Percentiles rank a stretch among this genome's conserved stretches.
Evolutionary conservation across 2,329 filamentous ascomycete species (phyloP).

Genomic region (Colletotrichum spaethianum): DNA sequence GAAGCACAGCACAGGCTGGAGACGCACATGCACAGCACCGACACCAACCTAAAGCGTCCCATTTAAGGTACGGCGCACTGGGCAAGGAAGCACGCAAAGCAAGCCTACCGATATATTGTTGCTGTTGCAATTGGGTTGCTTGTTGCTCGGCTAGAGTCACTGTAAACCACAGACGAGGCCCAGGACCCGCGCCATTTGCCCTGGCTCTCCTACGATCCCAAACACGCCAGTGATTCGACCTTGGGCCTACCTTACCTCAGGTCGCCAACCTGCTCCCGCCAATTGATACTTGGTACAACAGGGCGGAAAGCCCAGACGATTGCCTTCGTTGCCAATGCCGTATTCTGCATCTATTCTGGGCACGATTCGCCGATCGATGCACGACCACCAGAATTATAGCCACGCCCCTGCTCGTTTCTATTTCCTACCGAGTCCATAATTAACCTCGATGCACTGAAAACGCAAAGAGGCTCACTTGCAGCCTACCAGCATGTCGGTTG

Average conservation of each 20-base stretch:
- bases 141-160: background rate
- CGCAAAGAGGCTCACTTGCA: background rate
- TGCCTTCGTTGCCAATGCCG: slow-evolving; percentile 8
- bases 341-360: slow-evolving; percentile 36
- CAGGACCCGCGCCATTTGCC: slow-evolving; percentile 22
- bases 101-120: background rate
- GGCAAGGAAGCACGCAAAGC: background rate
- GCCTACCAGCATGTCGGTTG: background rate
- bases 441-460: background rate
- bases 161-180: slow-evolving; percentile 35
- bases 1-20: slow-evolving; percentile 26
- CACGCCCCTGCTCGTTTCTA: slow-evolving; percentile 8
- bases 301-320: background rate
- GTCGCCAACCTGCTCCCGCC: background rate
- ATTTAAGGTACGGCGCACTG: background rate
- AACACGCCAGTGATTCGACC: slow-evolving; percentile 31
- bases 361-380: slow-evolving; percentile 19
- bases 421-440: background rate
- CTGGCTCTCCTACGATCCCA: slow-evolving; percentile 25
- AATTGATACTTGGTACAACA: background rate
- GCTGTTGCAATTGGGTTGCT: background rate
- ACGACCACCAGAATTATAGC: slow-evolving; percentile 3
- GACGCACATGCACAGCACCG: slow-evolving; percentile 21
- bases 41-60: slow-evolving; percentile 17
- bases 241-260: background rate